phyloP scores from a whole-genome alignment of 2,329 filamentous ascomycete species.

The Clonostachys rhizophaga region DNA sequence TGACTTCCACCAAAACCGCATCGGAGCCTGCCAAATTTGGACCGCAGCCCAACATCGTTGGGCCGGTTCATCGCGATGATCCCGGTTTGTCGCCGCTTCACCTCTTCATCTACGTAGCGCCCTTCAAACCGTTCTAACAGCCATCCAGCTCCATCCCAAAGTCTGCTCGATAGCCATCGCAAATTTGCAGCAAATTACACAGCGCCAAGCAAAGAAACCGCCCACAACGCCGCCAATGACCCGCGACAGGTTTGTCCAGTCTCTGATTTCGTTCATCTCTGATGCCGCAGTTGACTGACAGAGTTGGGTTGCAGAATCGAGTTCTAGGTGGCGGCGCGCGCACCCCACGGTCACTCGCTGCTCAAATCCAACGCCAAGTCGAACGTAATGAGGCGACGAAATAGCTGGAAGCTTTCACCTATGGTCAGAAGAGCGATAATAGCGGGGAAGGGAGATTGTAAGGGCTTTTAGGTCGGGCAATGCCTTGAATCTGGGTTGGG shows the following conservation, averaged over 20 bases:
- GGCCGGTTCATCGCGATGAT: neutral
- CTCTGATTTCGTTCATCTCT: neutral
- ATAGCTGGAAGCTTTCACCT: neutral
- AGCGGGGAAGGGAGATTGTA: no score
- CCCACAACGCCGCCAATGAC: slow-evolving; percentile 1
- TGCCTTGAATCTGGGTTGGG: no score
- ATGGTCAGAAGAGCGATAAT: no score
- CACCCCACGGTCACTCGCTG: neutral
- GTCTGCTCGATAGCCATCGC: slow-evolving; percentile 3
- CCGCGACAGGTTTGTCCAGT: neutral
- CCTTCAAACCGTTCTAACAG: neutral
- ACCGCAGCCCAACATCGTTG: neutral
- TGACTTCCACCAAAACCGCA: no score
- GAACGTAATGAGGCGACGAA: slow-evolving; percentile 1
- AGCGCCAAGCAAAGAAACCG: neutral
- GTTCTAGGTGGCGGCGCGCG: slow-evolving; percentile 1
- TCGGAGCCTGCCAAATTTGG: no score
- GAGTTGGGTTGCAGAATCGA: neutral
- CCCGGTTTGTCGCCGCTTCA: neutral
- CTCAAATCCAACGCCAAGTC: slow-evolving; percentile 3
- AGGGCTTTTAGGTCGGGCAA: no score
- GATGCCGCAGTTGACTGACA: neutral
- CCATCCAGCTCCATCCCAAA: slow-evolving; percentile 2
- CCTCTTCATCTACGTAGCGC: no score
- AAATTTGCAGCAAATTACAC: slow-evolving; percentile 1